A percentile compares a stretch with the other conserved stretches of the same genome.
phyloP scores from a whole-genome alignment of 306 rosid species.

The Rosa rugosa region DNA sequence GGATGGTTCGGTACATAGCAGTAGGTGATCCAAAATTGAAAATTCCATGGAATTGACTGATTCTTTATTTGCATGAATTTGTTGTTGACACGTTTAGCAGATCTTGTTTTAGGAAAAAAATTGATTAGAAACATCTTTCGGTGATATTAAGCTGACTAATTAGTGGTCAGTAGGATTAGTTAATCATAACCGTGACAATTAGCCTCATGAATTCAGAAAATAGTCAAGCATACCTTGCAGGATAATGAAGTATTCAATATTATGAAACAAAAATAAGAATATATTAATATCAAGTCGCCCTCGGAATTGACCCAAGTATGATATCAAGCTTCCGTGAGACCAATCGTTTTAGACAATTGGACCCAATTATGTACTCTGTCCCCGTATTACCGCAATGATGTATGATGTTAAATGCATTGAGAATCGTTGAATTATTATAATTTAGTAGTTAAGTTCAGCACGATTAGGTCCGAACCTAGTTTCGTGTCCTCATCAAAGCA shows the following conservation, averaged over 20 bases:
- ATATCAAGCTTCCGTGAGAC: neutral
- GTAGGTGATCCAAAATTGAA: neutral
- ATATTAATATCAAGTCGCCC: neutral
- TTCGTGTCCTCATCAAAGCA: neutral
- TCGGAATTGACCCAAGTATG: neutral
- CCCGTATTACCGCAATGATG: too few relatives aligned
- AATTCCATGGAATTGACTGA: neutral
- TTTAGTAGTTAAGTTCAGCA: fast-evolving
- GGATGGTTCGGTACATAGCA: neutral
- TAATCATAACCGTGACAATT: neutral
- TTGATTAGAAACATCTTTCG: neutral
- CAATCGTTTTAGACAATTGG: too few relatives aligned
- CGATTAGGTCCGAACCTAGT: neutral
- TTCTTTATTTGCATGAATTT: neutral
- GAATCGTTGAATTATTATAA: neutral
- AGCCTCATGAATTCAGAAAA: neutral
- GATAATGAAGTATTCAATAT: neutral
- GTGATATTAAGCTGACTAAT: neutral
- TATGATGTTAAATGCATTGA: neutral
- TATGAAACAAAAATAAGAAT: neutral
- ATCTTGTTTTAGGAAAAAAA: neutral
- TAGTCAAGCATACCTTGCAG: neutral
- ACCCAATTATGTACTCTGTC: too few relatives aligned
- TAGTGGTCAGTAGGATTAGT: neutral
- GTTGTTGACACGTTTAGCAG: conserved; percentile 14